Base-by-base conservation (phyloP, 78 protist species). In the Speleostelium caveatum region DNA sequence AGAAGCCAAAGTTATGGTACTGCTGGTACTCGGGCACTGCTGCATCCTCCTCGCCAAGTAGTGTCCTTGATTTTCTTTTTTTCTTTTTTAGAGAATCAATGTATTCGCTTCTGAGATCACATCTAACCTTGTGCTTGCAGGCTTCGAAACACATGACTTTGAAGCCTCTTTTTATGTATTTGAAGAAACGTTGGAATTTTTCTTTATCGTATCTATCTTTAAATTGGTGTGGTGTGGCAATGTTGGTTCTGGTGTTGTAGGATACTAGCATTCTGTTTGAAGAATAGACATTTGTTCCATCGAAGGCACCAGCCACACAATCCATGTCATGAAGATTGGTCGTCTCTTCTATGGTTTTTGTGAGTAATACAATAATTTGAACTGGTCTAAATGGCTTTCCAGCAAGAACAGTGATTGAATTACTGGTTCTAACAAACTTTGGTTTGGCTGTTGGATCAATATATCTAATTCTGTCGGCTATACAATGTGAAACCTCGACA, bases 401-500 rank as follows among this genome's bases (percentile, higher is more conserved):
- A n/a, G 87, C n/a, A 4, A 78, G 32, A 6, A 78, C 53, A 1
- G 87, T 66, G 0, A 78, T 36, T 33, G 76, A 66, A 17, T 78
- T 53, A n/a, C 32, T 30, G 1, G 87, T 66, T 45, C 53, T 45
- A 45, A 45, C 53, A 45, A 45, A 45, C 53, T 10, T 14, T 14
- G 6, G 10, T 45, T 10, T 45, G n/a, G n/a, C 53, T 14, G 10
- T 14, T 45, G 53, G 53, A 10, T 45, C 10, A 10, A 45, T 6
- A 14, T 6, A 45, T 45, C 10, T 45, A 45, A 45, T 6, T 14
- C 10, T 45, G 6, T 45, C 10, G 6, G 6, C 53, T 45, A 45
- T 14, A 14, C 10, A 14, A 6, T 45, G 53, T 14, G 73, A 63
- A 8, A 66, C 16, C 7, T 66, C 62, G 49, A 60, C 36, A 0